Evolutionary conservation across 176 grass and related monocot species (phyloP), one percentile per base, ranked within the genome.

Genomic region (Poa pratensis): DNA sequence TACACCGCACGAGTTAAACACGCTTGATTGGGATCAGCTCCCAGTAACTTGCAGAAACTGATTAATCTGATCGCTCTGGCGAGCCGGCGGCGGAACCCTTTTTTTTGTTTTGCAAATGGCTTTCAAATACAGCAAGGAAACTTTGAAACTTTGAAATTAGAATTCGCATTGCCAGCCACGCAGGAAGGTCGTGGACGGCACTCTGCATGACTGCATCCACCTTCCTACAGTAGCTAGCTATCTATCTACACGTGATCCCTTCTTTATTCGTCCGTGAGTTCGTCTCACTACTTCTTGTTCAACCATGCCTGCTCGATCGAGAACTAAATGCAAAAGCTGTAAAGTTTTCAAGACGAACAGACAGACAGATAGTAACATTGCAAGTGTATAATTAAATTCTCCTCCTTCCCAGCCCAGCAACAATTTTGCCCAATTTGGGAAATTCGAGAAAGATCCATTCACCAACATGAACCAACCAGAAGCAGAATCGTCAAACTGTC

Each of bases 111-210:
- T 19, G 18, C 23, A 42, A 46, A 83, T 6, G 18, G 50, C 11
- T 27, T 0, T 18, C 5, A 6, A 48, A 26, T 54, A 6, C 34
- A 49, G 3, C 18, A 19, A 24, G 0, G 26, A 1, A 53, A 62
- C 26, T 58, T 37, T 6, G 37, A 60, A 70, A 43, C 1, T 8
- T 8, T 8, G 1, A 42, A 70, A 61, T 18, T 10, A n/a, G 12
- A 42, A 59, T 23, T 3, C 3, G 63, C 55, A 53, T 24, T 32
- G 59, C 12, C 78, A 82, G 84, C 40, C 20, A 55, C 10, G 53
- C 5, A 88, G 73, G 66, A 77, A 85, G 62, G 70, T 85, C 60
- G 71, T 15, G 78, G 27, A 76, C 77, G 77, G 39, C 83, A 61
- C 83, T 49, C 69, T 9, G 39, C 69, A 1, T 54, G 55, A 59